Base-by-base conservation (phyloP, 1,284 basidiomycete species). In the Naganishia cerealis region DNA sequence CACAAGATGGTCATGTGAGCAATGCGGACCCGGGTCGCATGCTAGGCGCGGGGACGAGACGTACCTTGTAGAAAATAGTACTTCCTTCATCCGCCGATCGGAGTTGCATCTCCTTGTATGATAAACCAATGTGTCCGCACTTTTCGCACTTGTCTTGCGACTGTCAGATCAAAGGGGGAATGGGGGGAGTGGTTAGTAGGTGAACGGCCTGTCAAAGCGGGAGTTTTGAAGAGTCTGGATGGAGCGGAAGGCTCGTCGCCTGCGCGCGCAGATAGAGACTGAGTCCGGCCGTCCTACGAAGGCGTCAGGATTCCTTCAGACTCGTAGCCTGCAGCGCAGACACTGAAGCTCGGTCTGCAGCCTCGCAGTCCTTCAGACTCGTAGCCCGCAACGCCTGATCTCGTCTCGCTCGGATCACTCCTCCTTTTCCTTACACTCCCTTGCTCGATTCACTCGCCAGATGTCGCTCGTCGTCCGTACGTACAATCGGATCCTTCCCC, bases 141-240 rank as follows among this genome's bases (percentile, higher is more conserved):
- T 87, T 86, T 0, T 92, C 92, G 77, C 96, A 99, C 80, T 90
- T 90, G 80, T 98, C 95, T 65, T 90, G 88, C 43, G 93, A 91
- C 90, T 96, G 21, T 50, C 7, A 9, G 1, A 50, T 50, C 46
- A 24, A 15, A 24, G 10, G 21, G 24, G 21, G 24, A 50, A 9
- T 2, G 21, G 7, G n/a, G 10, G 13, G 21, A 6, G n/a, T 1
- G n/a, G 21, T 10, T 4, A 8, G 46, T 50, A 50, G 13, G 8
- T 8, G 8, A 50, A 7, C n/a, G 46, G n/a, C 3, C 21, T 21
- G n/a, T 16, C 29, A 33, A 33, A 6, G 29, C 29, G 29, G 29
- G 29, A 33, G 6, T 33, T 33, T 33, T 33, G 29, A 6, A 6
- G 10, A 12, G 43, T 8, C 10, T 7, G 13, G 40, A 26, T 21